Evolutionary conservation across 2,329 filamentous ascomycete genomes (phyloP), one percentile per base, ranked within the genome.

Genomic region (Leptographium galeiforme): DNA sequence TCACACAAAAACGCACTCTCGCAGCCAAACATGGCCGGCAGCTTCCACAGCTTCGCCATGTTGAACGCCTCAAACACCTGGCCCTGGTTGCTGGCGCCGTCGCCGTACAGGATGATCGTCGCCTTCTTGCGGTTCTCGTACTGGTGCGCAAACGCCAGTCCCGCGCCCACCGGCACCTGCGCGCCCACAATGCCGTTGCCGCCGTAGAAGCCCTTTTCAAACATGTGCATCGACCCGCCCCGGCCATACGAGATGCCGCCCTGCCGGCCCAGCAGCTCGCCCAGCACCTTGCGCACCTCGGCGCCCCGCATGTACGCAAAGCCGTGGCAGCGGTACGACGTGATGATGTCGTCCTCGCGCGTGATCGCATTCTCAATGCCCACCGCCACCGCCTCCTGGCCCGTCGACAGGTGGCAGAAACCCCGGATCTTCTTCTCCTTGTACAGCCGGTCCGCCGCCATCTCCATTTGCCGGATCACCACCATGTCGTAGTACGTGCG

Each of bases 381-480:
- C 63, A 90, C 84, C 56, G 93, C 89, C 61, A 98, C 93, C 60
- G 93, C 93, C 79, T 98, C 93, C 75, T 98, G 93, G 59, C 93
- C 93, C 56, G 87, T 95, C 56, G 93, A 97, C 72, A 98, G 75
- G 76, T 98, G 93, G 77, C 93, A 98, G 86, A 98, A 98, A 75
- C 93, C 93, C 65, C 93, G 87, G 65, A 98, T 97, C 81, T 98
- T 97, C 85, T 98, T 98, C 79, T 97, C 93, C 79, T 98, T 98
- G 87, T 98, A 98, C 66, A 98, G 78, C 69, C 91, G 83, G 70
- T 98, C 93, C 75, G 93, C 89, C 61, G 91, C 90, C 91, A 98
- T 95, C 75, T 98, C 93, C 93, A 98, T 95, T 71, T 95, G 93
- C 75, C 91, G 84, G 66, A 89, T 84, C 61, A 82, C 77, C 53